Conservation (phyloP, 2,329 filamentous ascomycete species). For the Neonectria hederae region DNA sequence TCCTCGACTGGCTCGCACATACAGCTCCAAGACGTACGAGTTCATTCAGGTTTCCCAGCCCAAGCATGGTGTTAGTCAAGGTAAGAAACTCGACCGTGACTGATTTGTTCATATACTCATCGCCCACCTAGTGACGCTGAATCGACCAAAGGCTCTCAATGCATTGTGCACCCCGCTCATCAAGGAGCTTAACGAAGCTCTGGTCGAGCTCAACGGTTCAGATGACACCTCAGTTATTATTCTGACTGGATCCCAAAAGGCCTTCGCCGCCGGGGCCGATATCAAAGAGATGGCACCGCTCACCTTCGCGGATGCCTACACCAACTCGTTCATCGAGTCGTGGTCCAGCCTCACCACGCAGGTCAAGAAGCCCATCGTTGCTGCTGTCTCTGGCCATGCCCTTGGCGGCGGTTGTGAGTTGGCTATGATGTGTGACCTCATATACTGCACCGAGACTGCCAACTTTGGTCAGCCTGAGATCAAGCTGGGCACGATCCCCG, state of each 20-base stretch:
- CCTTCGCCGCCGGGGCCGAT: constrained; percentile 95
- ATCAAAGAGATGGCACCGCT: constrained; percentile 99
- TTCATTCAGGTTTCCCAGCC: constrained; percentile 84
- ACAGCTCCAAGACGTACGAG: constrained; percentile 73
- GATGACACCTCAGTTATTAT: constrained; percentile 79
- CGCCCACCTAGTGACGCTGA: constrained; percentile 76
- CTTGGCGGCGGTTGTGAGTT: constrained; percentile 96
- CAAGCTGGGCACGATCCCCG: constrained; percentile 91
- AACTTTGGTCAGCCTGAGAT: constrained; percentile 98
- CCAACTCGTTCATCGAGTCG: constrained; percentile 89
- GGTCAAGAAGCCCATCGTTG: constrained; percentile 93
- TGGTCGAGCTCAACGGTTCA: constrained; percentile 75
- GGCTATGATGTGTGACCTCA: constrained; percentile 95
- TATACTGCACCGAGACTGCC: constrained; percentile 87
- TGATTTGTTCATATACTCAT: constrained; percentile 17
- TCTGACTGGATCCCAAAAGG: constrained; percentile 87
- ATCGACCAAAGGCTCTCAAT: constrained; percentile 95
- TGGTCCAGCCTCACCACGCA: constrained; percentile 88
- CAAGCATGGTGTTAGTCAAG: constrained; percentile 88
- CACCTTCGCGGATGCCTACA: constrained; percentile 89
- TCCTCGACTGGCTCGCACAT: constrained; percentile 63
- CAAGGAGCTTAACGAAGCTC: constrained; percentile 83
- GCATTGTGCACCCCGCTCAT: constrained; percentile 93
- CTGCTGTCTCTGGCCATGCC: constrained; percentile 93
- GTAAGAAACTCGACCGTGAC: constrained; percentile 57